Evolutionary conservation across 805 yeast genomes (phyloP), one percentile per base, ranked within the genome.

Genomic region (Nakazawaea siamensis): DNA sequence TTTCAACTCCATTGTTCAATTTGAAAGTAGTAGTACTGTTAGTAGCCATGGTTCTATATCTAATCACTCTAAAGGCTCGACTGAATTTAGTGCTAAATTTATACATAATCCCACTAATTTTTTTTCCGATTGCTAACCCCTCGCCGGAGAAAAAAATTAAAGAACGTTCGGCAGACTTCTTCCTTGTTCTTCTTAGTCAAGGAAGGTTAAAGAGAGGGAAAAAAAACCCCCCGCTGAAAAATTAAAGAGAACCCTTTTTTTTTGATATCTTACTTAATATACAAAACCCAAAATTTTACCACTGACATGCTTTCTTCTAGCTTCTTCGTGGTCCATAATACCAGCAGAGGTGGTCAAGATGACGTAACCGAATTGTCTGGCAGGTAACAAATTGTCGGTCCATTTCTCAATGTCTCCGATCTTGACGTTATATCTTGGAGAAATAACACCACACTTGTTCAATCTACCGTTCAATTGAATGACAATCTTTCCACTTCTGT

Each of bases 301-400:
- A 53, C 97, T 87, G 57, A 90, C 97, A 74, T 90, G 97, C 83
- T 90, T 92, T 81, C 97, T 84, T 80, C 95, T 86, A 57, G 98
- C 98, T 76, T 90, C 97, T 78, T 90, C 97, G 77, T 90, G 98
- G 79, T 92, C 97, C 95, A 90, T 87, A 58, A 90, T 90, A 74
- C 98, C 98, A 57, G 97, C 96, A 57, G 97, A 90, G 57, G 97
- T 90, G 70, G 97, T 90, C 63, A 90, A 80, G 70, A 90, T 83
- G 62, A 90, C 90, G 80, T 70, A 88, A 74, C 97, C 97, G 62
- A 90, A 90, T 73, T 90, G 97, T 82, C 97, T 87, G 52, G 97
- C 95, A 66, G 97, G 97, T 64, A 90, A 78, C 66, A 90, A 80
- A 82, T 87, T 86, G 70, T 80, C 95, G 55, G 95, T 87, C 97